phyloP scores from a whole-genome alignment of 2,329 filamentous ascomycete species.

The Ascochyta clinopodiicola region DNA sequence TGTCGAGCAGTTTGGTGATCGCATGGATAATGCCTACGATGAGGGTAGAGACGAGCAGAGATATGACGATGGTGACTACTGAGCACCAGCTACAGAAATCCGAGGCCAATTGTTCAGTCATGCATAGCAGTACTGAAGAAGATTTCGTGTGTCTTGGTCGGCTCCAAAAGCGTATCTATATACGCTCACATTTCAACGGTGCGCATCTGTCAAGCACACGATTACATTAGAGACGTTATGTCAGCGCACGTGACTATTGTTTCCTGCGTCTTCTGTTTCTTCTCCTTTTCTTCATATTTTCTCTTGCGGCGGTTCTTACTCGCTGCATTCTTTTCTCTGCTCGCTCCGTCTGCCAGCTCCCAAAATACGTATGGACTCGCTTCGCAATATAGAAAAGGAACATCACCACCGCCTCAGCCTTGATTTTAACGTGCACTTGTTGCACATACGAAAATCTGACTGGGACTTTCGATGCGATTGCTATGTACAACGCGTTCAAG shows the following conservation, averaged over 20 bases:
- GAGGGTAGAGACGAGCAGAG: slow-evolving; percentile 31
- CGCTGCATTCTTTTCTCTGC: neutral
- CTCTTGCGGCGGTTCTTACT: neutral
- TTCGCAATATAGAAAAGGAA: slow-evolving; percentile 16
- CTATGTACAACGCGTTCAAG: neutral
- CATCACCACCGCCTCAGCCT: slow-evolving; percentile 24
- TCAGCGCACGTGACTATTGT: neutral
- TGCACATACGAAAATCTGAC: slow-evolving; percentile 18
- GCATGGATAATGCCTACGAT: slow-evolving; percentile 35
- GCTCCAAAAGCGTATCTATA: no score
- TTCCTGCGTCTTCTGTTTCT: neutral
- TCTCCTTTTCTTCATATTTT: neutral
- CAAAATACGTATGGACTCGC: slow-evolving; percentile 4
- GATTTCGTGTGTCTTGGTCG: neutral
- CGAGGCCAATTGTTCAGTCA: neutral
- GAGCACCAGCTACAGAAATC: neutral
- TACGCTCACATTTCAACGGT: no score
- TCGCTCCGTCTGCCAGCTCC: slow-evolving; percentile 12
- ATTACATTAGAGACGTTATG: neutral
- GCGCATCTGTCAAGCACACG: no score
- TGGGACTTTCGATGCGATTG: neutral
- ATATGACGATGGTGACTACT: slow-evolving; percentile 33
- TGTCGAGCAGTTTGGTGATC: slow-evolving; percentile 28
- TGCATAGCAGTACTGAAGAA: neutral
- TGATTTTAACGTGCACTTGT: slow-evolving; percentile 24